Evolutionary conservation across 2,329 filamentous ascomycete species (phyloP).

Genomic region (Seiridium unicorne): DNA sequence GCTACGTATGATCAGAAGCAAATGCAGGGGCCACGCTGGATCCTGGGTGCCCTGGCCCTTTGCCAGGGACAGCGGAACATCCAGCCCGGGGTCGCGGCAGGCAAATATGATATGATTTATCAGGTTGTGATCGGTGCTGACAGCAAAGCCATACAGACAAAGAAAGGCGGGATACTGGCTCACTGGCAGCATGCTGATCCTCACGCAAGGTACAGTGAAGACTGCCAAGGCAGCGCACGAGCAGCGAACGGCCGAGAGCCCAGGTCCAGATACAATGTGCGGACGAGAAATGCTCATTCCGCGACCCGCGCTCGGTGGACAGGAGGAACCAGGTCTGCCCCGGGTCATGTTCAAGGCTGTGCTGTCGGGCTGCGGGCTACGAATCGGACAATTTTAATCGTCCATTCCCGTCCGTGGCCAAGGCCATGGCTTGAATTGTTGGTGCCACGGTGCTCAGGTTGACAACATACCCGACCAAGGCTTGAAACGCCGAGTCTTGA

Average conservation of each 20-base stretch:
- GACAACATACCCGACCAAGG: too few relatives aligned
- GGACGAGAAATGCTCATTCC: not conserved
- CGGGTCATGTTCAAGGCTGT: not conserved
- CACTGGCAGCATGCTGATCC: not conserved
- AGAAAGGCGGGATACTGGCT: too few relatives aligned
- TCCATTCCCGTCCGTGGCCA: not conserved
- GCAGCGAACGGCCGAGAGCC: too few relatives aligned
- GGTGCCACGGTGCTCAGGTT: not conserved
- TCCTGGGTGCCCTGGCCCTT: not conserved
- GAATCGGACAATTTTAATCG: not conserved
- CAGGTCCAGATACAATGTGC: not conserved
- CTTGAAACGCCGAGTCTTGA: too few relatives aligned
- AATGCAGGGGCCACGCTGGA: not conserved
- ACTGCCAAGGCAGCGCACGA: not conserved
- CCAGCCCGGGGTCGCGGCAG: not conserved
- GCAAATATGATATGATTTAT: not conserved
- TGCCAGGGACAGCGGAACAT: not conserved
- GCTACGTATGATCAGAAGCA: not conserved
- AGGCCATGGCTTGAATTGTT: too few relatives aligned
- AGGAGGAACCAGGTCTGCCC: not conserved
- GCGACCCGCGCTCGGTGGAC: not conserved
- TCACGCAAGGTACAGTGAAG: slow-evolving; percentile 3
- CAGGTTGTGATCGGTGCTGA: not conserved
- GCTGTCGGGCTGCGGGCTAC: not conserved
- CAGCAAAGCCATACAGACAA: too few relatives aligned